These are phyloP conservation scores for Withania somnifera DNA, from an alignment of 305 asterid genomes.

Conservation along the genomic window DNA sequence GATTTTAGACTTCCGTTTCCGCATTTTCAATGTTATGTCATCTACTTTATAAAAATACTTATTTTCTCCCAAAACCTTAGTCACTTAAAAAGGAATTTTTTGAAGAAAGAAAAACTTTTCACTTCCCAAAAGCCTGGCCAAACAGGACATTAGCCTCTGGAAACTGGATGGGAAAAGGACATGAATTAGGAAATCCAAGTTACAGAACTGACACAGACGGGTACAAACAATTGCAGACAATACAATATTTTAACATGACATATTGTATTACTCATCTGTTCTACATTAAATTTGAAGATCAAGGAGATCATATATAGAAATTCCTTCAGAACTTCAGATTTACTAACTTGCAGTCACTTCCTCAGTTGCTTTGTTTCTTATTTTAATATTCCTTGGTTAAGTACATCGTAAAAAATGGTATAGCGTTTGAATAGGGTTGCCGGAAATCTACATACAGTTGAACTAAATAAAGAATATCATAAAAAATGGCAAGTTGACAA, in stretches of 20 bases:
- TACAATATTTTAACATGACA: not conserved
- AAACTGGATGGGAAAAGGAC: too few species aligned
- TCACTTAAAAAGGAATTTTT: too few species aligned
- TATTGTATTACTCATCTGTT: not conserved
- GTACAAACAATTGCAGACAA: not conserved
- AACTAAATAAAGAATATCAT: slow-evolving; percentile 45
- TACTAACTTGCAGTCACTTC: not conserved
- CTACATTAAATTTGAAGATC: not conserved
- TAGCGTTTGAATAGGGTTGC: not conserved
- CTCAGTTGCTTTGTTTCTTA: not conserved
- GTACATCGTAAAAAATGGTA: not conserved
- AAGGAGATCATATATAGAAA: not conserved
- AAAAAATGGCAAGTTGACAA: not conserved
- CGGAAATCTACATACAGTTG: slow-evolving; percentile 33
- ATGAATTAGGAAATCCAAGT: too few species aligned
- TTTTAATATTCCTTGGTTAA: not conserved
- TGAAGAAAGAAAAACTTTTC: too few species aligned
- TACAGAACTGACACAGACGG: not conserved
- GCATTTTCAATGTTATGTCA: too few species aligned
- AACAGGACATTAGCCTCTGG: too few species aligned
- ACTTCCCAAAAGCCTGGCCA: too few species aligned
- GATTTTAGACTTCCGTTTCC: too few species aligned
- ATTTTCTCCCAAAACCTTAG: too few species aligned
- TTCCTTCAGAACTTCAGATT: not conserved
- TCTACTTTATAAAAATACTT: too few species aligned